Evolutionary conservation across 805 yeast species (phyloP), one percentile per base, ranked within the genome.

Genomic region (Spathaspora passalidarum): DNA sequence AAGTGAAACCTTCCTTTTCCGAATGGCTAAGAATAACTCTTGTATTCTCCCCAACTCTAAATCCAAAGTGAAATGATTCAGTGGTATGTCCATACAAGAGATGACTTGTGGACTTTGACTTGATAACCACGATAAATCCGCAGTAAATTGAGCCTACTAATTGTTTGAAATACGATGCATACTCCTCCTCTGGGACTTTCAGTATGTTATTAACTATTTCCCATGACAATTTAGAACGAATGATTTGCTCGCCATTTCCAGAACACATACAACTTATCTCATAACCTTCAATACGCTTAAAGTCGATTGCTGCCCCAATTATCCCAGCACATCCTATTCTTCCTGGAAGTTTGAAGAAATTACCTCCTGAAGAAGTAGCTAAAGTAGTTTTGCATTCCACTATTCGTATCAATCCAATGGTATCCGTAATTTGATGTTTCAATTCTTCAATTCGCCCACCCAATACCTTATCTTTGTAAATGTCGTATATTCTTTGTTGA

Each of bases 181-280:
- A 54, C 8, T 53, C 54, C 22, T 49, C 49, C 5, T 49, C 55
- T 7, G 50, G 32, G 10, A 55, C 18, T 6, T 47, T 46, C 21
- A 36, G 22, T 9, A 46, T 40, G 19, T 47, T 49, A 13, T 46
- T 53, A 2, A 57, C 56, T 3, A 65, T 38, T 10, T 45, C 46
- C 29, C 68, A 52, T 2, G 79, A 75, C 17, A 79, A 54, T 42
- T 68, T 72, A 67, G 70, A 62, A 42, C 60, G 58, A 4, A 78
- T 62, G 29, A 79, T 78, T 46, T 78, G 80, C 51, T 79, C 84
- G 2, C 84, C 84, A 53, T 75, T 77, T 3, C 84, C 84, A 32
- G 80, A 73, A 56, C 82, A 75, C 61, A 57, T 56, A 38, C 69
- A 62, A 32, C 63, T 52, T 1, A 73, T 52, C n/a, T 60, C 61